Evolutionary conservation across 306 rosid species (phyloP), one percentile per base, ranked within the genome.

Genomic region (apple (Malus domestica)): DNA sequence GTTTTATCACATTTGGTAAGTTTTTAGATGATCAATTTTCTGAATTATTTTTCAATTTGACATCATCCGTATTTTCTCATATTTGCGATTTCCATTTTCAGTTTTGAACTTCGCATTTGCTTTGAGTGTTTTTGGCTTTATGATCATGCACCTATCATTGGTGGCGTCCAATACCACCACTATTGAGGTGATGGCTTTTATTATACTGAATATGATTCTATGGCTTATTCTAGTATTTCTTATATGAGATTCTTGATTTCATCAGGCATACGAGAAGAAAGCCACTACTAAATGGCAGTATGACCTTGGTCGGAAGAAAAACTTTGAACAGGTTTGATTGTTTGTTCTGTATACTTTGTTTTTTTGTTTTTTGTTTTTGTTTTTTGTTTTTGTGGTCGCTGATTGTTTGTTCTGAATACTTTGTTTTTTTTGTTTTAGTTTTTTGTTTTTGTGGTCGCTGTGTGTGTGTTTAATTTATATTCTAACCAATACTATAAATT

Each of bases 1-100:
- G 90, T 60, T 91, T 91, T 79, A 71, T 91, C 77, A 83, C 92
- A 81, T 89, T 89, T 63, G 83, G 97, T 91, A 77, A 91, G 92
- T 84, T 67, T 67, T 70, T 62, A 64, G 49, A 23, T 68, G 57
- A 70, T 44, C 78, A 51, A 4, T 44, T 59, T 16, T 54, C 44
- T 42, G 30, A 8, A 33, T 13, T 23, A 38, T 54, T 7, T 52
- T 45, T 27, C 4, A 60, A 9, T 27, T 57, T 8, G 40, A 20
- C 75, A 23, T 68, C 67, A 55, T 30, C 33, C 2, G 5, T 74
- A 65, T 68, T 45, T 68, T 76, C 67, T 7, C 66, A 61, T 75
- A 20, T 76, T 66, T 23, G 71, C 58, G 23, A 73, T 64, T 55
- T 14, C 60, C 38, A n/a, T 78, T 20, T 84, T 80, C 88, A 91